Conservation (phyloP, 2,329 filamentous ascomycete genomes). For the Hortaea sp. region DNA sequence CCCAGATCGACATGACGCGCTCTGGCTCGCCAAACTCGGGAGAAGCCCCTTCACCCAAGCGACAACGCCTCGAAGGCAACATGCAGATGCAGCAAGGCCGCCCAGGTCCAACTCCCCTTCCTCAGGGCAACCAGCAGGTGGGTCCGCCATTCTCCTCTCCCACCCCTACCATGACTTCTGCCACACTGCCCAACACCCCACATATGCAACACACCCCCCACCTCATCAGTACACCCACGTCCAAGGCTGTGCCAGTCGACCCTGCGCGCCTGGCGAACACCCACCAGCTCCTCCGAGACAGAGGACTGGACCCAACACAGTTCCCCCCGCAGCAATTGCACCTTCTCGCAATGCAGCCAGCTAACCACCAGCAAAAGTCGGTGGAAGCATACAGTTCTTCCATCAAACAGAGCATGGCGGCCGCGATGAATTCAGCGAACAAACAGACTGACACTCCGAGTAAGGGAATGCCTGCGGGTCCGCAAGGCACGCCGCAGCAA, state of each 20-base stretch:
- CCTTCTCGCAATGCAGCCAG: constrained; percentile 44
- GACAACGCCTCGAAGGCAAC: constrained; percentile 72
- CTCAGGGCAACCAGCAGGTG: constrained; percentile 23
- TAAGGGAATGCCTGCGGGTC: constrained; percentile 52
- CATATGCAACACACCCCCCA: constrained; percentile 8
- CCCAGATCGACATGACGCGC: constrained; percentile 71
- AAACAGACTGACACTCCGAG: constrained; percentile 44
- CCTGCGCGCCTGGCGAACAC: constrained; percentile 12
- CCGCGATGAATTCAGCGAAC: constrained; percentile 59
- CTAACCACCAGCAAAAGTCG: constrained; percentile 64
- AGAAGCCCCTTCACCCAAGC: constrained; percentile 86
- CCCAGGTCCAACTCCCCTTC: constrained; percentile 21
- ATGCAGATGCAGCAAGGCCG: constrained; percentile 51
- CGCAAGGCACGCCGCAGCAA: neutral
- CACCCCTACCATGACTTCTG: constrained; percentile 3
- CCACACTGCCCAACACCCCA: neutral
- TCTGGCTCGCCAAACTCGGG: constrained; percentile 72
- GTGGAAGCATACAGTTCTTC: constrained; percentile 81
- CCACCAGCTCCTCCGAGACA: constrained; percentile 40
- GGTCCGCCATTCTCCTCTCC: constrained; percentile 17
- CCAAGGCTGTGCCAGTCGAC: constrained; percentile 5
- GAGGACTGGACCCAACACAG: constrained; percentile 65
- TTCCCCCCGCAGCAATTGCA: constrained; percentile 70
- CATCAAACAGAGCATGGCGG: constrained; percentile 71
- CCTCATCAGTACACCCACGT: neutral